These are phyloP conservation scores for Hibiscus mutabilis DNA, from an alignment of 345 rosid species.

Conservation along the genomic window DNA sequence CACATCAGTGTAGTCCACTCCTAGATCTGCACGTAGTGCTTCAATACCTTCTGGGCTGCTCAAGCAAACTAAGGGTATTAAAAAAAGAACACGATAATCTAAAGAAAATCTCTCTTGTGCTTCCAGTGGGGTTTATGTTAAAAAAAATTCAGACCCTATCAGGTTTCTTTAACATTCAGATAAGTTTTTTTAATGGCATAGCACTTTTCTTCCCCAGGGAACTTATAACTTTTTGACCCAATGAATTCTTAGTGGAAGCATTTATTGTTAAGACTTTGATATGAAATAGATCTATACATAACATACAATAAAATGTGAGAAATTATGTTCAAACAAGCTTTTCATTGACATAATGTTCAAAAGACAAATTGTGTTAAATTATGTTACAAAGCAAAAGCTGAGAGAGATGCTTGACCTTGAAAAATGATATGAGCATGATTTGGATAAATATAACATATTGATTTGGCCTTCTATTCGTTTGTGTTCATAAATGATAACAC, in stretches of 20 bases:
- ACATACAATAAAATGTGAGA: background rate
- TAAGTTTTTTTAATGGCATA: too few relatives aligned
- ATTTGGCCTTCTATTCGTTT: background rate
- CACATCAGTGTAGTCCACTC: constrained; percentile 38
- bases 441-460: background rate
- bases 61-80: constrained; percentile 16
- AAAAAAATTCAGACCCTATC: too few relatives aligned
- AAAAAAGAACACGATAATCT: background rate
- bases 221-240: too few relatives aligned
- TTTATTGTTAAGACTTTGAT: background rate
- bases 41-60: constrained; percentile 53
- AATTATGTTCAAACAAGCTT: background rate
- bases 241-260: constrained; percentile 1
- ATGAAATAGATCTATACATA: background rate
- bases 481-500: background rate
- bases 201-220: too few relatives aligned
- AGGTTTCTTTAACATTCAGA: too few relatives aligned
- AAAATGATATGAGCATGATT: background rate
- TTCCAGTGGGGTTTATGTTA: background rate
- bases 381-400: too few relatives aligned
- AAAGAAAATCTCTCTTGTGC: background rate
- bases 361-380: too few relatives aligned
- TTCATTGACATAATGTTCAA: background rate
- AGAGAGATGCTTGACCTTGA: constrained; percentile 1
- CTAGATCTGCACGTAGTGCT: constrained; percentile 40